phyloP scores from a whole-genome alignment of 2,329 filamentous ascomycete genomes.

The Dactylellina haptotyla region DNA sequence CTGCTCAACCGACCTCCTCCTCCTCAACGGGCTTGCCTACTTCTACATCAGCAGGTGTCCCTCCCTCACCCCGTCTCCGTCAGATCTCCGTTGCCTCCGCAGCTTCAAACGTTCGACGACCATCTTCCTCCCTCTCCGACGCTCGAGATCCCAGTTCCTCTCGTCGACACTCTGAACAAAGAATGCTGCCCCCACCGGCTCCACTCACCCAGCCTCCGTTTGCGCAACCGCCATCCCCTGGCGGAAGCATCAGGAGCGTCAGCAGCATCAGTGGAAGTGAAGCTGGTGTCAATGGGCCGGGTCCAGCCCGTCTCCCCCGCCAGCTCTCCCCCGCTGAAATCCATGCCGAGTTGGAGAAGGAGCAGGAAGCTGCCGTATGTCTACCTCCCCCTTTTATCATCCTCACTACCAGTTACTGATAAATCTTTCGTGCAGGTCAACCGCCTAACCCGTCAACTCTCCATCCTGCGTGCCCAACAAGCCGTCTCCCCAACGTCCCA shows the following conservation, averaged over 20 bases:
- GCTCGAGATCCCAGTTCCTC: conserved; percentile 44
- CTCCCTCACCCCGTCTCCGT: conserved; percentile 46
- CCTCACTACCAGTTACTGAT: neutral
- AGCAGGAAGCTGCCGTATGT: conserved; percentile 89
- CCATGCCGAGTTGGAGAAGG: conserved; percentile 88
- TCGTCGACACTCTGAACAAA: conserved; percentile 47
- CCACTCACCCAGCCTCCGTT: conserved; percentile 49
- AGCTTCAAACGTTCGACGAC: conserved; percentile 36
- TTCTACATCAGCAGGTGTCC: conserved; percentile 15
- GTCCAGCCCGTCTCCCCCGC: conserved; percentile 84
- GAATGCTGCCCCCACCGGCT: conserved; percentile 54
- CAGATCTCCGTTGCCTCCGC: conserved; percentile 43
- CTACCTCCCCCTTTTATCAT: neutral
- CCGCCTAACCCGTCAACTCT: conserved; percentile 87
- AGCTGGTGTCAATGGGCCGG: conserved; percentile 69
- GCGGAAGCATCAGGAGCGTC: conserved; percentile 51
- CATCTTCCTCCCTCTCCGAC: conserved; percentile 46
- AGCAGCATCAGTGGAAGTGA: conserved; percentile 52
- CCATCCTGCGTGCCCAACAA: conserved; percentile 77
- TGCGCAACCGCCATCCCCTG: conserved; percentile 49
- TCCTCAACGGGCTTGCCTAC: conserved; percentile 30
- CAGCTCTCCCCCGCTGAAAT: conserved; percentile 89
- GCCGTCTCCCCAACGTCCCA: conserved; percentile 74
- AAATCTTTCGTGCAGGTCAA: conserved; percentile 73
- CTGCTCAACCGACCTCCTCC: conserved; percentile 15